Conservation (phyloP, 2,329 filamentous ascomycete genomes). For the Botrytis sinoallii region DNA sequence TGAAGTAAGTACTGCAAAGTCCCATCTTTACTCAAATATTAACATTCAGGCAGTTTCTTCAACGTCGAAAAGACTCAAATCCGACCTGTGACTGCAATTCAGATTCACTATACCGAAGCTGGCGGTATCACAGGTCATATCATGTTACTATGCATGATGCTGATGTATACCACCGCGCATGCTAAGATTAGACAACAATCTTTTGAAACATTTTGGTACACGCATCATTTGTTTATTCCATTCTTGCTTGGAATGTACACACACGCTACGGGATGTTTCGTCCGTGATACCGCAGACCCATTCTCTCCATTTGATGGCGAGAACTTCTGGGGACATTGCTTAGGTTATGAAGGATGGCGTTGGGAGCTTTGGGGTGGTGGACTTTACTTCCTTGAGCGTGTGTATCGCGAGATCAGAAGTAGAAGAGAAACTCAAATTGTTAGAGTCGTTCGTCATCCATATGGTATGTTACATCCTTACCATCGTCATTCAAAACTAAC, state of each 20-base stretch:
- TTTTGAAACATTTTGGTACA: slow-evolving; percentile 99
- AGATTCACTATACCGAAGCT: slow-evolving; percentile 88
- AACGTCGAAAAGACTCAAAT: slow-evolving; percentile 87
- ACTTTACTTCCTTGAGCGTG: slow-evolving; percentile 80
- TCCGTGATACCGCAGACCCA: slow-evolving; percentile 70
- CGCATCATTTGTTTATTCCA: slow-evolving; percentile 95
- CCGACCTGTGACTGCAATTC: slow-evolving; percentile 72
- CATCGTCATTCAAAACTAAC: slow-evolving; percentile 33
- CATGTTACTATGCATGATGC: slow-evolving; percentile 98
- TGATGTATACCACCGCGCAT: slow-evolving; percentile 97
- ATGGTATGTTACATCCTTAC: slow-evolving; percentile 53
- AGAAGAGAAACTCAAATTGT: slow-evolving; percentile 84
- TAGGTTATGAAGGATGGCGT: slow-evolving; percentile 94
- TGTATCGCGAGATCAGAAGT: slow-evolving; percentile 87
- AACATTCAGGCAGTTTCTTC: slow-evolving; percentile 65
- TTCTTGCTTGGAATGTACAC: slow-evolving; percentile 94
- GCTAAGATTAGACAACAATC: slow-evolving; percentile 92
- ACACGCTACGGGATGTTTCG: slow-evolving; percentile 93
- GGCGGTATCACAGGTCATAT: slow-evolving; percentile 94
- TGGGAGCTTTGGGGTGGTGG: slow-evolving; percentile 89
- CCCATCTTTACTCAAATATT: slow-evolving; percentile 10
- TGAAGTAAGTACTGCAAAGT: slow-evolving; percentile 67
- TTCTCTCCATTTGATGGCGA: slow-evolving; percentile 82
- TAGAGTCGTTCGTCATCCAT: slow-evolving; percentile 92
- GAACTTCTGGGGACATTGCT: slow-evolving; percentile 84